Evolutionary conservation across 2,329 filamentous ascomycete species (phyloP).

Genomic region (Pseudogymnoascus sp.): DNA sequence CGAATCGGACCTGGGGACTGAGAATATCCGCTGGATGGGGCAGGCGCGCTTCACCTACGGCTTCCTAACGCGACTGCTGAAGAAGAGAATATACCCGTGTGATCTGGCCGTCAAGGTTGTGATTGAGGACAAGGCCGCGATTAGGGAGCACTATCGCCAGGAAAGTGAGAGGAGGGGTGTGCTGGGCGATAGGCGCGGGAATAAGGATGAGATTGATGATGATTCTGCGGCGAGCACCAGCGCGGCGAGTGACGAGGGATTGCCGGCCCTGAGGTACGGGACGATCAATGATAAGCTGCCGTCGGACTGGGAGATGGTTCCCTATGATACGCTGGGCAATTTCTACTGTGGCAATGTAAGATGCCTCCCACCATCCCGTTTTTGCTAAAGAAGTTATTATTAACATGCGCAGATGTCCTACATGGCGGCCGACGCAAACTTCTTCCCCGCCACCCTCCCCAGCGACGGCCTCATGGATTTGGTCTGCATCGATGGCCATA

Average conservation of each 20-base stretch:
- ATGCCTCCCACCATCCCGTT: conserved; percentile 12
- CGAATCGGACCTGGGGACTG: conserved; percentile 82
- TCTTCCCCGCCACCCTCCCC: conserved; percentile 77
- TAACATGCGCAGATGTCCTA: conserved; percentile 62
- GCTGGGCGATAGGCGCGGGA: conserved; percentile 22
- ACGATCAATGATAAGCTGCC: conserved; percentile 72
- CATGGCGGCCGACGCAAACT: conserved; percentile 79
- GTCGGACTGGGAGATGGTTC: conserved; percentile 64
- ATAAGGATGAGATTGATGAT: conserved; percentile 24
- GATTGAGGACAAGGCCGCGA: conserved; percentile 63
- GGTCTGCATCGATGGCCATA: conserved; percentile 68
- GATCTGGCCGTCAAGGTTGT: conserved; percentile 81
- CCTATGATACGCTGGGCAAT: conserved; percentile 73
- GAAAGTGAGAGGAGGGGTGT: conserved; percentile 28
- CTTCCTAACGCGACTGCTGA: conserved; percentile 66
- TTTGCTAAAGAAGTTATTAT: background rate
- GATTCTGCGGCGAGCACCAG: conserved; percentile 25
- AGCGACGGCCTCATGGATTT: conserved; percentile 83
- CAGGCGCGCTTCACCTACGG: conserved; percentile 76
- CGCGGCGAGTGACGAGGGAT: conserved; percentile 35
- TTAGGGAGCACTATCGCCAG: conserved; percentile 65
- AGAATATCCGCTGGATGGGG: conserved; percentile 91
- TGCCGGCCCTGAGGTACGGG: conserved; percentile 72
- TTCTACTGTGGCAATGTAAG: conserved; percentile 86
- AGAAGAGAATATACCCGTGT: conserved; percentile 75